These are phyloP conservation scores for Amanita brunnescens DNA, from an alignment of 768 basidiomycete genomes.

Conservation along the genomic window DNA sequence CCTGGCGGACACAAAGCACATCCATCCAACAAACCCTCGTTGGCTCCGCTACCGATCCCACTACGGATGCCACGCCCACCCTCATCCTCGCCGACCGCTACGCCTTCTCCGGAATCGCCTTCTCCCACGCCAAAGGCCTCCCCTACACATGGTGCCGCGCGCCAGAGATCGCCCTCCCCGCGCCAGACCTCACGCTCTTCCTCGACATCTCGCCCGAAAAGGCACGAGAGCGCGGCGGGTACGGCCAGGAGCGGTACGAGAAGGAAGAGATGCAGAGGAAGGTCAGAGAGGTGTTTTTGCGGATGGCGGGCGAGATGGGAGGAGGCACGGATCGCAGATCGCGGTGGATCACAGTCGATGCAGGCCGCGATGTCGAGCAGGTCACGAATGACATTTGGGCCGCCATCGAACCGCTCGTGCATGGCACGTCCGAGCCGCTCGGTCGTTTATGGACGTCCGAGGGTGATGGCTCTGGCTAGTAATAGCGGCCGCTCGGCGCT, in stretches of 20 bases:
- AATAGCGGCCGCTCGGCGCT: background rate
- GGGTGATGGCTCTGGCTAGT: background rate
- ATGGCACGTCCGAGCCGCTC: conserved; percentile 2
- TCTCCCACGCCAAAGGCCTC: conserved; percentile 62
- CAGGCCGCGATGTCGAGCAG: background rate
- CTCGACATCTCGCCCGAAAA: conserved; percentile 70
- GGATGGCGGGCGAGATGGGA: conserved; percentile 44
- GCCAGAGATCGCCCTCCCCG: conserved; percentile 82
- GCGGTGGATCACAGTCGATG: conserved; percentile 8
- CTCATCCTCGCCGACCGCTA: conserved; percentile 88
- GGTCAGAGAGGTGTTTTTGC: conserved; percentile 52
- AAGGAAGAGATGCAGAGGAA: conserved; percentile 62
- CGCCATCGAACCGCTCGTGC: background rate
- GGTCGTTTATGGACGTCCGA: background rate
- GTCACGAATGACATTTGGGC: conserved; percentile 5
- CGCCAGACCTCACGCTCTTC: conserved; percentile 84
- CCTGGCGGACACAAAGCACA: conserved; percentile 28
- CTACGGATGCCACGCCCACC: conserved; percentile 19
- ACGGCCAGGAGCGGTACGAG: conserved; percentile 85
- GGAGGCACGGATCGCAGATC: background rate
- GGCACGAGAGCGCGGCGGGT: conserved; percentile 66
- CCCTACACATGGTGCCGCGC: conserved; percentile 77
- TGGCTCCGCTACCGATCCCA: conserved; percentile 39
- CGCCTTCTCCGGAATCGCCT: conserved; percentile 93
- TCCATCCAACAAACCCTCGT: conserved; percentile 46